These are phyloP conservation scores for Colletotrichum plurivorum DNA, from an alignment of 2,329 filamentous ascomycete species.

Conservation along the genomic window DNA sequence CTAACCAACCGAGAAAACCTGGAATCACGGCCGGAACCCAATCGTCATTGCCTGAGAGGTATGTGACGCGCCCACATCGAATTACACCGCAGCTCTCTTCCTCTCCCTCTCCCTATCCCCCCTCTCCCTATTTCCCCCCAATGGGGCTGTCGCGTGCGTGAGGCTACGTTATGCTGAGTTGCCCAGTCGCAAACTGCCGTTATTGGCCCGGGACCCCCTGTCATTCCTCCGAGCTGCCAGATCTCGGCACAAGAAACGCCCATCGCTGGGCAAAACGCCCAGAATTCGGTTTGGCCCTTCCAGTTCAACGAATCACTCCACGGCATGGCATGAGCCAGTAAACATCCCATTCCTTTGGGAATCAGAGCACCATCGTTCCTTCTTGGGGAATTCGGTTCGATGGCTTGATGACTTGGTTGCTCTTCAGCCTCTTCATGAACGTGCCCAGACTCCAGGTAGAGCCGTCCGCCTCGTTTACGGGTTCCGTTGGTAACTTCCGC, in stretches of 20 bases:
- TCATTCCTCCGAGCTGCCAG: slow-evolving; percentile 24
- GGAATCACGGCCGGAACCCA: slow-evolving; percentile 1
- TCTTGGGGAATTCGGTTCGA: background rate
- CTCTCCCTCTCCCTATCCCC: too few species aligned
- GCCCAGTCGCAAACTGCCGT: background rate
- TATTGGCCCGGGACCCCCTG: slow-evolving; percentile 20
- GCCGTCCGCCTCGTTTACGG: background rate
- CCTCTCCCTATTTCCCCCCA: too few species aligned
- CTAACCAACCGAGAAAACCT: background rate
- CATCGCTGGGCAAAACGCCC: slow-evolving; percentile 30
- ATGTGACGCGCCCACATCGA: background rate
- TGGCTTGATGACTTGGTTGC: background rate
- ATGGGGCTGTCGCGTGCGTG: background rate
- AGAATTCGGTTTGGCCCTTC: slow-evolving; percentile 17
- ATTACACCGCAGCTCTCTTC: background rate
- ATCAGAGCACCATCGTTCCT: background rate
- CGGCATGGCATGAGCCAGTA: slow-evolving; percentile 6
- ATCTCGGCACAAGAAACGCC: slow-evolving; percentile 30
- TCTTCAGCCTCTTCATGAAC: too few species aligned
- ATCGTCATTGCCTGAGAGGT: slow-evolving; percentile 4
- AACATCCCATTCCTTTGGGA: slow-evolving; percentile 8
- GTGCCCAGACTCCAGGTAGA: background rate
- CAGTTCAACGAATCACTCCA: background rate
- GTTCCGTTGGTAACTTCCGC: too few species aligned
- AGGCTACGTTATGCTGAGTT: slow-evolving; percentile 30